Base-by-base conservation (phyloP, 306 rosid species). In the Casuarina cunninghamiana region DNA sequence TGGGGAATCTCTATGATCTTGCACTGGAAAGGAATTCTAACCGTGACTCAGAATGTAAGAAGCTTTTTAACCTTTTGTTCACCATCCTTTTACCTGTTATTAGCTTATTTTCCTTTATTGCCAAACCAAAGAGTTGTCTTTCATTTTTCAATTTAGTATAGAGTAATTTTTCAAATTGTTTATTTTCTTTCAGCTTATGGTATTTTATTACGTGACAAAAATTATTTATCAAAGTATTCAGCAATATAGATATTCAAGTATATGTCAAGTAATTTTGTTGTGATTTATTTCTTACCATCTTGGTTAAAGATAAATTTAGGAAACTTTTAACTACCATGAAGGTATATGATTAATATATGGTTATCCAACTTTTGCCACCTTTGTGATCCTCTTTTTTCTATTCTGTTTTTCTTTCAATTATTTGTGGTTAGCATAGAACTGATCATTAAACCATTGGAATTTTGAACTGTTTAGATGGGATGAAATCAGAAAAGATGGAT, bases 1-100 rank as follows among this genome's bases (percentile, higher is more conserved):
- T 95, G 80, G 88, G 87, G 80, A 89, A 85, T 83, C 93, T 95
- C 79, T 95, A 91, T 89, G 97, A 95, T 83, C 91, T 95, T 83
- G 90, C 97, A 62, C 77, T 95, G 32, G 96, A 91, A 84, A 84
- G 93, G 80, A 85, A 90, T 83, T 88, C 80, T 63, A 74, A 78
- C 76, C 82, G 76, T 71, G 97, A 92, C 49, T 88, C 88, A 53
- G 91, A 87, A 81, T 82, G 97, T 91, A 87, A 83, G 90, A 81
- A 77, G 70, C 85, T 83, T 49, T 74, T 62, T 73, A 37, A 61
- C 69, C 53, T 38, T 38, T 17, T 51, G 9, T 42, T 35, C 43
- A 11, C 35, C 1, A 32, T 15, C 21, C 48, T 41, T 5, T 7
- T 13, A 6, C 13, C 21, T 21, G 12, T 19, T 71, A 37, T 26